Evolutionary conservation across 305 asterid genomes (phyloP).

Genomic region (Striga hermonthica): DNA sequence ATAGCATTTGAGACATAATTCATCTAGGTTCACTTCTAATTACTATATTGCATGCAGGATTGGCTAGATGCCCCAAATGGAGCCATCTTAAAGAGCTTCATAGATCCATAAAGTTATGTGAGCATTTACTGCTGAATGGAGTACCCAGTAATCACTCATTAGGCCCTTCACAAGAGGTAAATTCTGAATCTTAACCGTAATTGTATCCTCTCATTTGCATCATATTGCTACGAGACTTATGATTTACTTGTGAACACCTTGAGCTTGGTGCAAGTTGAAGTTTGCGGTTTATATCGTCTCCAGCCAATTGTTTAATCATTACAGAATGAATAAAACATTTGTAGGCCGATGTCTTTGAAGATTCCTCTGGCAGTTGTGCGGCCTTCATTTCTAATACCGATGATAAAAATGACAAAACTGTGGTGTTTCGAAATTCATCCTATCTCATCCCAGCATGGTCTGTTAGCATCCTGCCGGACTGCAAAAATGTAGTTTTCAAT

Average conservation of each 20-base stretch:
- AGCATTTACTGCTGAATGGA: slow-evolving; percentile 62
- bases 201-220: background rate
- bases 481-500: slow-evolving; percentile 81
- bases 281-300: slow-evolving; percentile 19
- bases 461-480: slow-evolving; percentile 83
- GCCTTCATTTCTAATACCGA: slow-evolving; percentile 83
- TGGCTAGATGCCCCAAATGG: slow-evolving; percentile 90
- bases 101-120: slow-evolving; percentile 71
- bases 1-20: slow-evolving; percentile 14
- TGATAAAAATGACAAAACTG: slow-evolving; percentile 58
- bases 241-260: no score
- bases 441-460: slow-evolving; percentile 89
- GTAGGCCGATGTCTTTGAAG: slow-evolving; percentile 84
- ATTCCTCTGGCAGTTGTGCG: slow-evolving; percentile 65
- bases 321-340: slow-evolving; percentile 21
- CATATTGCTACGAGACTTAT: no score
- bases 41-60: slow-evolving; percentile 52
- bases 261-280: no score
- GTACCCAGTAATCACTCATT: slow-evolving; percentile 46
- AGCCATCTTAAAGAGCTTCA: slow-evolving; percentile 94
- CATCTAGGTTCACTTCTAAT: slow-evolving; percentile 29
- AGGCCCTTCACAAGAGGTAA: slow-evolving; percentile 84
- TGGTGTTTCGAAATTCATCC: slow-evolving; percentile 63
- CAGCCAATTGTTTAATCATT: slow-evolving; percentile 29
- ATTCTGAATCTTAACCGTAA: slow-evolving; percentile 1